phyloP scores from a whole-genome alignment of 768 basidiomycete species.

The Mycena vitilis region DNA sequence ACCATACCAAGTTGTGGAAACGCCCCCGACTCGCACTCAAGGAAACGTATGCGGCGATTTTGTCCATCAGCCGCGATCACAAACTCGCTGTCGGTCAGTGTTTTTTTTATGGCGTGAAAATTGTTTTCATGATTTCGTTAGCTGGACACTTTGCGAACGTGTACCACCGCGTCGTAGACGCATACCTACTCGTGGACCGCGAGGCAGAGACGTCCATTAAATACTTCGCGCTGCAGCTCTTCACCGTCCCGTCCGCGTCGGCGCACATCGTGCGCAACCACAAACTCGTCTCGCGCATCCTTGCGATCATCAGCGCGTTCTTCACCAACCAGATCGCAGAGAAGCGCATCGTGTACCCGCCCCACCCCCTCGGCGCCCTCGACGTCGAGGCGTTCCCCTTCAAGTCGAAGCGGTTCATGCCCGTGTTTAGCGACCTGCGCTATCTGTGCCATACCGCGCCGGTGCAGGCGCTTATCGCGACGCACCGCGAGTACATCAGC shows the following conservation, averaged over 20 bases:
- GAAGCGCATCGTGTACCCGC: constrained; percentile 69
- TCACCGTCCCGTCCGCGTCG: constrained; percentile 90
- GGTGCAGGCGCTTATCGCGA: constrained; percentile 84
- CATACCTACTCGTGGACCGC: constrained; percentile 91
- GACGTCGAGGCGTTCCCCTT: constrained; percentile 90
- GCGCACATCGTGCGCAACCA: constrained; percentile 80
- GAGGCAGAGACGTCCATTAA: constrained; percentile 97
- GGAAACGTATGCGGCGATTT: constrained; percentile 82
- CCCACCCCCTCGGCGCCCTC: constrained; percentile 46
- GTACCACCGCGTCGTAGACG: constrained; percentile 89
- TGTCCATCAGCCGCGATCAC: constrained; percentile 77
- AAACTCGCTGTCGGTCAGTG: constrained; percentile 82
- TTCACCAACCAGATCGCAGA: constrained; percentile 91
- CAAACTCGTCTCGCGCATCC: constrained; percentile 78
- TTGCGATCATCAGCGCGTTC: constrained; percentile 89
- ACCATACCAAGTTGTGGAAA: constrained; percentile 90
- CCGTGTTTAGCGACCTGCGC: constrained; percentile 90
- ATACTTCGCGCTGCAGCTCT: constrained; percentile 92
- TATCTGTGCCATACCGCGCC: constrained; percentile 85
- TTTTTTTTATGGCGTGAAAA: not conserved
- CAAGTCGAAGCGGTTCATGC: constrained; percentile 96
- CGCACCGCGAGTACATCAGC: constrained; percentile 71
- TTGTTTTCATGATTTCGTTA: constrained; percentile 42
- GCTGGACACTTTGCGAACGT: constrained; percentile 87
- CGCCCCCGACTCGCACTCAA: constrained; percentile 82